Conservation (phyloP, 1,284 basidiomycete species). For the Fomitopsis schrenkii region DNA sequence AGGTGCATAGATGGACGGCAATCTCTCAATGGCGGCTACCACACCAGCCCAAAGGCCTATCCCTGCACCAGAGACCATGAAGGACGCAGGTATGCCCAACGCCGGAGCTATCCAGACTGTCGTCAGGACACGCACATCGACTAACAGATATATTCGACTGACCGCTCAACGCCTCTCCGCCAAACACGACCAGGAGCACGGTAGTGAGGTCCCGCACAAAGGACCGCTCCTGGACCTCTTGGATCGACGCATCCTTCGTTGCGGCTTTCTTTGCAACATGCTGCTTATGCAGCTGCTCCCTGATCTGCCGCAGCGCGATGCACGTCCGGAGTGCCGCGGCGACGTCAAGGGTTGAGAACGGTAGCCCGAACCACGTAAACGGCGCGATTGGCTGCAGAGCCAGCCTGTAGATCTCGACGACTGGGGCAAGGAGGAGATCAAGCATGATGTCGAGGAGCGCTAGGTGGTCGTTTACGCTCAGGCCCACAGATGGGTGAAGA, state of each 20-base stretch:
- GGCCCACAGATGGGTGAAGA: background rate
- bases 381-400: constrained; percentile 58
- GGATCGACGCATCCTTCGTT: constrained; percentile 9
- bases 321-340: constrained; percentile 64
- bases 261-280: constrained; percentile 31
- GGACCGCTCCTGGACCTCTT: constrained; percentile 43
- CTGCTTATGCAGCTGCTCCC: constrained; percentile 43
- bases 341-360: constrained; percentile 59
- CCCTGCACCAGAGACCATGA: constrained; percentile 60
- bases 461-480: background rate
- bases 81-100: constrained; percentile 61
- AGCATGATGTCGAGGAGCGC: constrained; percentile 4
- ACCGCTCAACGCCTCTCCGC: constrained; percentile 68
- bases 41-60: constrained; percentile 50
- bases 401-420: constrained; percentile 50
- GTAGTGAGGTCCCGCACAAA: constrained; percentile 54
- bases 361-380: constrained; percentile 62
- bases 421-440: constrained; percentile 32
- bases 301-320: constrained; percentile 59
- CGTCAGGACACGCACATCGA: background rate
- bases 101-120: constrained; percentile 46
- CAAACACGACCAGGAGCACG: constrained; percentile 65
- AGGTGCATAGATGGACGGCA: constrained; percentile 52
- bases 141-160: constrained; percentile 13
- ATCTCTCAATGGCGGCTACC: constrained; percentile 55